Conservation (phyloP, 805 yeast species). For the Candida insectalens region DNA sequence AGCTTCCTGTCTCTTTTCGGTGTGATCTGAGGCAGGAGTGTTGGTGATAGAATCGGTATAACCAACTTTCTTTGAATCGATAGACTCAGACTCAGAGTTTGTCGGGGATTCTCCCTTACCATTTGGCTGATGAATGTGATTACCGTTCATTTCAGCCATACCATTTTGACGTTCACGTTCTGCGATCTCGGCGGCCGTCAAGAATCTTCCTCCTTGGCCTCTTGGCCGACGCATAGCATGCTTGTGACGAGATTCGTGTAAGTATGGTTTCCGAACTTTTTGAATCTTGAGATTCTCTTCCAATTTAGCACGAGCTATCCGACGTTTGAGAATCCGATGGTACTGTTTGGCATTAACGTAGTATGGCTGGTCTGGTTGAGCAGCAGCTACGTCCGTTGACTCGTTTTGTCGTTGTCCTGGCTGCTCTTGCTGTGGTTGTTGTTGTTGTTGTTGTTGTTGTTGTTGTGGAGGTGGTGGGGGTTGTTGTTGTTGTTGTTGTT, state of each 20-base stretch:
- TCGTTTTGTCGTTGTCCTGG: constrained; percentile 1
- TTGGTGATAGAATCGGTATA: too few relatives aligned
- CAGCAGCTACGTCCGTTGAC: background rate
- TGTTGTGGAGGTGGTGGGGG: background rate
- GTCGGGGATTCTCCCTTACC: too few relatives aligned
- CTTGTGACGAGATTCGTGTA: constrained; percentile 95
- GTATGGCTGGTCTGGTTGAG: constrained; percentile 68
- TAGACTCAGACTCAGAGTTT: too few relatives aligned
- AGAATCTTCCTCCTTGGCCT: constrained; percentile 96
- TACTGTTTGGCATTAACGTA: constrained; percentile 98
- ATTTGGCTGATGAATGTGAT: too few relatives aligned
- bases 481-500: background rate
- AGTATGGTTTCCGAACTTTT: constrained; percentile 83
- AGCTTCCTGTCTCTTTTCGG: too few relatives aligned
- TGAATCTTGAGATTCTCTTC: constrained; percentile 85
- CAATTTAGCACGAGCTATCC: constrained; percentile 86
- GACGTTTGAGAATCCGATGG: constrained; percentile 84
- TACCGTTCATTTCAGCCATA: constrained; percentile 14
- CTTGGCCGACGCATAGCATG: constrained; percentile 99
- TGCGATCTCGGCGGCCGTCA: constrained; percentile 89
- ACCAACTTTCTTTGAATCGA: too few relatives aligned
- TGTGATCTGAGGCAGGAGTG: too few relatives aligned
- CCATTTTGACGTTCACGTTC: constrained; percentile 42
- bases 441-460: too few relatives aligned
- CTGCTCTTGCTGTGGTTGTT: background rate